Base-by-base conservation (phyloP, 2,329 filamentous ascomycete species). In the Pseudopyrenochaeta lycopersici region DNA sequence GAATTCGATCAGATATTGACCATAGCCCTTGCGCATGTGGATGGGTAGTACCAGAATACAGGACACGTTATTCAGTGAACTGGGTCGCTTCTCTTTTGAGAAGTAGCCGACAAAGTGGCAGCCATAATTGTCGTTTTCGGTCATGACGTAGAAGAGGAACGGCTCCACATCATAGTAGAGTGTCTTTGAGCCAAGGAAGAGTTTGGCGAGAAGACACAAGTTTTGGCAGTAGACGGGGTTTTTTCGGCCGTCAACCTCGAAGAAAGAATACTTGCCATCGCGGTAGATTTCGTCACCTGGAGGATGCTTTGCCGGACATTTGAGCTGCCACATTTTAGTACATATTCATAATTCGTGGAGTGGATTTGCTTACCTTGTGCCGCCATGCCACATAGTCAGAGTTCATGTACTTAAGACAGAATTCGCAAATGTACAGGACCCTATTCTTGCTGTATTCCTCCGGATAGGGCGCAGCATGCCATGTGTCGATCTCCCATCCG, bases 41-140 rank as follows among this genome's bases (percentile, higher is more conserved):
- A 98, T 97, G 0, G 95, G 95, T 33, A 99, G 81, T 3, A 96
- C 97, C 42, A 99, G 80, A 64, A 99, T 99, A 76, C 95, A 99
- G 7, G 92, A 97, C 42, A 99, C 95, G 62, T 99, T 99, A 76
- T 99, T 98, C 66, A 93, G 89, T 56, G 92, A 96, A 75, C 91
- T 94, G 2, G 92, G 90, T 38, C 96, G 85, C 78, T 99, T 99
- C 78, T 99, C 95, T 75, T 99, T 99, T 45, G 95, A 98, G 69
- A 99, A 99, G 73, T 99, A 99, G n/a, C 95, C 95, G 21, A 98
- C 94, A 64, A 99, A 95, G 73, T 97, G 95, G 71, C 95, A 97
- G 15, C 94, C 94, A 15, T 89, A 85, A 50, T 95, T 90, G 69
- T 97, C 91, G 65, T 93, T 94, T 67, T 97, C 95, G 62, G 92